Evolutionary conservation across 441 rosid species (phyloP).

Genomic region (Pelargonium fulgidum): DNA sequence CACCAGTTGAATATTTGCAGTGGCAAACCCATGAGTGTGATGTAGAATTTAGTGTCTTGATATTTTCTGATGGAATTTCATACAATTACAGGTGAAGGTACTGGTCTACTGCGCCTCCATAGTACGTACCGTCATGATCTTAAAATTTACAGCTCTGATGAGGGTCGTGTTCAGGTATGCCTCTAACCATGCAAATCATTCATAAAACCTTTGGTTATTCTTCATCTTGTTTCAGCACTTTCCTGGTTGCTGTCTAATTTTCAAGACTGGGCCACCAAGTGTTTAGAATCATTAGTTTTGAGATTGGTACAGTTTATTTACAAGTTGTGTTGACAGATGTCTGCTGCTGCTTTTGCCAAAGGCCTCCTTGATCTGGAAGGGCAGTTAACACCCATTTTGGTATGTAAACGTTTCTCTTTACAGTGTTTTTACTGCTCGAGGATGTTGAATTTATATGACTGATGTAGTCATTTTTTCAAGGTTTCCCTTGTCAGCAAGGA

Average conservation of each 20-base stretch:
- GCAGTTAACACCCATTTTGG: constrained; percentile 97
- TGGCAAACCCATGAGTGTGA: neutral
- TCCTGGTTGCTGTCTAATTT: neutral
- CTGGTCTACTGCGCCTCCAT: constrained; percentile 97
- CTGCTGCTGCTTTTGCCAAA: constrained; percentile 99
- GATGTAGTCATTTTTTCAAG: constrained; percentile 36
- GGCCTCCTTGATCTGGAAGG: constrained; percentile 99
- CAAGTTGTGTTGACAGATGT: constrained; percentile 60
- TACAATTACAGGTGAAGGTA: constrained; percentile 83
- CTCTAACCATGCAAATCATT: constrained; percentile 13
- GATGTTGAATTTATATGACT: constrained; percentile 20
- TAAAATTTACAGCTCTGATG: constrained; percentile 99
- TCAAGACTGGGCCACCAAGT: neutral
- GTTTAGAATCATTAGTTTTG: constrained; percentile 4
- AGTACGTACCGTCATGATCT: constrained; percentile 99
- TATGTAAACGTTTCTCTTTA: constrained; percentile 28
- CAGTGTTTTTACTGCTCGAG: constrained; percentile 19
- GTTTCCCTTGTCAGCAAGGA: constrained; percentile 99
- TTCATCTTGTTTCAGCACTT: constrained; percentile 4
- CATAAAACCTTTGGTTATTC: constrained; percentile 7
- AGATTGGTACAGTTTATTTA: constrained; percentile 10
- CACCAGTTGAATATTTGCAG: neutral
- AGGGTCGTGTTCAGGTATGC: constrained; percentile 97
- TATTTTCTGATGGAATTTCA: constrained; percentile 20
- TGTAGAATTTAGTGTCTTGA: constrained; percentile 3